These are phyloP conservation scores for Aspergillus ruber DNA, from an alignment of 2,329 filamentous ascomycete genomes.

Conservation along the genomic window DNA sequence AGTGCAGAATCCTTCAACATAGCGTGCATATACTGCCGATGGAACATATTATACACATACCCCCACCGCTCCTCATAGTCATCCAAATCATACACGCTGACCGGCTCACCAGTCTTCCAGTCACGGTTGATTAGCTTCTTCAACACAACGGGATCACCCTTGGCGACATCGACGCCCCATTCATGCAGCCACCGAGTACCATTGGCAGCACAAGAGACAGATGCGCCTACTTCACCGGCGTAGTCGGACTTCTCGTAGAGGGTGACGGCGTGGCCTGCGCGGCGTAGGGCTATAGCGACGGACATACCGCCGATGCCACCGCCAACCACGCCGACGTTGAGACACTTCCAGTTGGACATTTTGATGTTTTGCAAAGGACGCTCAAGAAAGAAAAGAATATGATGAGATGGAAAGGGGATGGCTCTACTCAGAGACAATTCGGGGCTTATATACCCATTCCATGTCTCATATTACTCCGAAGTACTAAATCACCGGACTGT, in stretches of 20 bases:
- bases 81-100: slow-evolving; percentile 57
- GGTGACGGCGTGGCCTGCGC: slow-evolving; percentile 50
- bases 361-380: slow-evolving; percentile 5
- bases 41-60: slow-evolving; percentile 63
- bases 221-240: slow-evolving; percentile 62
- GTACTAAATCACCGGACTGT: neutral
- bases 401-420: too few relatives aligned
- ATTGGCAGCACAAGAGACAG: slow-evolving; percentile 63
- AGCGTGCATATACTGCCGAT: slow-evolving; percentile 61
- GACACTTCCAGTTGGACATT: slow-evolving; percentile 36
- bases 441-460: too few relatives aligned
- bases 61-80: slow-evolving; percentile 63
- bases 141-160: slow-evolving; percentile 60
- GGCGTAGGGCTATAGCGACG: slow-evolving; percentile 46
- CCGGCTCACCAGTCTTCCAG: slow-evolving; percentile 62
- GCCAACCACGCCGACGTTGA: slow-evolving; percentile 45
- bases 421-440: too few relatives aligned
- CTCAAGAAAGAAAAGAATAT: neutral
- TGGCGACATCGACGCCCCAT: slow-evolving; percentile 59
- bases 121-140: slow-evolving; percentile 62
- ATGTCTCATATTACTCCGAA: slow-evolving; percentile 9
- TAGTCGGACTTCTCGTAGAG: slow-evolving; percentile 63
- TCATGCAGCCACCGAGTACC: slow-evolving; percentile 64
- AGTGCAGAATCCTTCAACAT: slow-evolving; percentile 59
- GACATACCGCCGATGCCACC: slow-evolving; percentile 51